phyloP scores from a whole-genome alignment of 164 flowering plant genomes.

The Echeveria elegans region DNA sequence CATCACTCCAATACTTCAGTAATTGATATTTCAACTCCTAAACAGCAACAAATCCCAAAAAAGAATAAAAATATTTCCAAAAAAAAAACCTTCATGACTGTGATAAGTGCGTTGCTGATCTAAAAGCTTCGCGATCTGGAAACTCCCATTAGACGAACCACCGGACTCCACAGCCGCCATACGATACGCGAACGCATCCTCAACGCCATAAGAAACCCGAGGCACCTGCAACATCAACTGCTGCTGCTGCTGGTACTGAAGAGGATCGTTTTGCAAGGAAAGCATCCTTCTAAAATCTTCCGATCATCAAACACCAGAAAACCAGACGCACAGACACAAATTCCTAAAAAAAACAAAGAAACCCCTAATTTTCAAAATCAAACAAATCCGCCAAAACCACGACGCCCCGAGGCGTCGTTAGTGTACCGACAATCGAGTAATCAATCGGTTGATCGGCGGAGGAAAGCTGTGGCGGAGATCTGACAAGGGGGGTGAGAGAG shows the following conservation, averaged over 20 bases:
- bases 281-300: not conserved
- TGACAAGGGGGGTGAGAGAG: not conserved
- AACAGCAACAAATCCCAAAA: not conserved
- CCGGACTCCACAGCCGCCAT: not conserved
- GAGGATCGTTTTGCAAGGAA: conserved; percentile 10
- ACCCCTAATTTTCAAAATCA: not conserved
- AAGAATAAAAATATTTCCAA: not conserved
- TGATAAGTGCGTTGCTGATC: conserved; percentile 5
- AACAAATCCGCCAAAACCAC: not conserved
- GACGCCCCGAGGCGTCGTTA: not conserved
- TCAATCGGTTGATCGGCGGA: too few relatives aligned
- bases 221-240: not conserved
- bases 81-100: not conserved
- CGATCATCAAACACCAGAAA: conserved; percentile 1
- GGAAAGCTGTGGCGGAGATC: not conserved
- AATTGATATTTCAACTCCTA: not conserved
- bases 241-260: conserved; percentile 4
- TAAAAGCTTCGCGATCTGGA: not conserved
- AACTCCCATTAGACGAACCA: not conserved
- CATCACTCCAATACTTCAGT: not conserved
- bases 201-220: conserved; percentile 7
- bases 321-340: not conserved
- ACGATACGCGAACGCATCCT: conserved; percentile 2
- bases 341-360: not conserved
- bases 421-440: not conserved